Evolutionary conservation across 371 early-diverging fungal species (phyloP), one percentile per base, ranked within the genome.

Genomic region (Blastocladiella emersonii): DNA sequence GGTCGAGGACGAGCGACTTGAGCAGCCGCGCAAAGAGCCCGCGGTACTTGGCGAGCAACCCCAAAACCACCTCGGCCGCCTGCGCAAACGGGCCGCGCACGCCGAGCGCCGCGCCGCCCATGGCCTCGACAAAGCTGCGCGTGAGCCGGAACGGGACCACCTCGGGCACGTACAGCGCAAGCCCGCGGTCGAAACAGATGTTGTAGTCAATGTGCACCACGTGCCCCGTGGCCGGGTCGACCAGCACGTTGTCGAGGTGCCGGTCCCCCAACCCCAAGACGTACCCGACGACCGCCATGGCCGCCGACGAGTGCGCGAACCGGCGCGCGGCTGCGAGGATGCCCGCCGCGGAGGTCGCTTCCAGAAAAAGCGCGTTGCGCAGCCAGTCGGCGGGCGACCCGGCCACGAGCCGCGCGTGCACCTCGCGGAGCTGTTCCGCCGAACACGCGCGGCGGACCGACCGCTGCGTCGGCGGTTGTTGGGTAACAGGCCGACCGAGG

Each of bases 231-330:
- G 70, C 70, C 45, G 72, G 74, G 71, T 99, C 98, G 19, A 99
- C 71, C 66, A 99, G 64, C 55, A 99, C 95, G 69, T 99, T 99
- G 70, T 98, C 98, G 67, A 91, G 68, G 73, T 99, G 99, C 19
- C 99, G 86, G 74, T 99, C 99, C 17, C 99, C 99, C 27, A 99
- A 78, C 2, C 99, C 99, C 67, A 99, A 86, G 25, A 98, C 83
- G 75, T 93, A 96, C 0, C 99, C 98, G 60, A 93, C 84, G 63
- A 96, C 88, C 12, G 91, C 91, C 74, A 88, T 91, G 0, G 89
- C 88, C 1, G 98, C 98, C 23, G 92, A 79, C 44, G 95, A 93
- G 4, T 51, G 53, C 53, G 53, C 30, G 32, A 51, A 51, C 27
- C 53, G 53, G 15, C 53, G 53, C 53, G 27, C 30, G 10, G 10